Conservation (phyloP, 164 flowering plant species). For the Vitis rotundifolia region DNA sequence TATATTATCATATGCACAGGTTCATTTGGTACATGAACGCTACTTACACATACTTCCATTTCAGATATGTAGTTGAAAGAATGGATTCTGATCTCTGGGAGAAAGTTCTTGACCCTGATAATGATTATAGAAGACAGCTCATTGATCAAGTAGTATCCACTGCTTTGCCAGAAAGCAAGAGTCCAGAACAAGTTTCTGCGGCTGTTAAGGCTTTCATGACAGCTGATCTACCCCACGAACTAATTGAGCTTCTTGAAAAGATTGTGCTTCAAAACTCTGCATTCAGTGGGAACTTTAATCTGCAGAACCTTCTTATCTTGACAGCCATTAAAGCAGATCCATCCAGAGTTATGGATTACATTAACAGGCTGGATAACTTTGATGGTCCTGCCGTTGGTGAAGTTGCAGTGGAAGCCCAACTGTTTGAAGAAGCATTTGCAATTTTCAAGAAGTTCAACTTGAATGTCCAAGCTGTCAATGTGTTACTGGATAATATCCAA, state of each 20-base stretch:
- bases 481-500: constrained; percentile 79
- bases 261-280: constrained; percentile 99
- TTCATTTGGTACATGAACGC: constrained; percentile 2
- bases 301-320: constrained; percentile 89
- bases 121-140: constrained; percentile 87
- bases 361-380: constrained; percentile 93
- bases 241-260: constrained; percentile 98
- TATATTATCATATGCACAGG: background rate
- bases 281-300: constrained; percentile 96
- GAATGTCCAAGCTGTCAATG: constrained; percentile 98
- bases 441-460: constrained; percentile 98
- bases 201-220: constrained; percentile 99
- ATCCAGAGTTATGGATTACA: constrained; percentile 97
- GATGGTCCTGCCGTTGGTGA: constrained; percentile 99
- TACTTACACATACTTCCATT: constrained; percentile 4
- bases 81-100: constrained; percentile 99
- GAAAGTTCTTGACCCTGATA: constrained; percentile 91
- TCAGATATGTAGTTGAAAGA: constrained; percentile 98
- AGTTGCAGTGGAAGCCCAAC: constrained; percentile 95
- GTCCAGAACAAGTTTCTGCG: constrained; percentile 99
- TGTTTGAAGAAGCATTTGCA: constrained; percentile 95
- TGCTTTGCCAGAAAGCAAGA: constrained; percentile 99
- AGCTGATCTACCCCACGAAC: constrained; percentile 98
- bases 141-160: constrained; percentile 99
- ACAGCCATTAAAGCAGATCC: constrained; percentile 98